Conservation (phyloP, 2,329 filamentous ascomycete genomes). For the Penicillium sp. region DNA sequence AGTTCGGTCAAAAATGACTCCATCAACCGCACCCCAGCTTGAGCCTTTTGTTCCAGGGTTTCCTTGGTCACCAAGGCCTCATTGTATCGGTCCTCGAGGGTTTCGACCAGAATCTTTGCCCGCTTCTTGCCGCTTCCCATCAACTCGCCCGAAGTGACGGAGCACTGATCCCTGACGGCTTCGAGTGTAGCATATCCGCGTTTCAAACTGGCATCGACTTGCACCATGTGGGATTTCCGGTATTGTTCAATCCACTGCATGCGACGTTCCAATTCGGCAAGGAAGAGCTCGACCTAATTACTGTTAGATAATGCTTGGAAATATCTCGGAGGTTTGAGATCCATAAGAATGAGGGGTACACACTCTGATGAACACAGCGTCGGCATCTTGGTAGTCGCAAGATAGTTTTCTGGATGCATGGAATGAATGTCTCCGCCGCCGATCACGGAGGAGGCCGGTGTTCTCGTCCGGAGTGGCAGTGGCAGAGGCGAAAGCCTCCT, state of each 20-base stretch:
- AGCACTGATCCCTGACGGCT: constrained; percentile 83
- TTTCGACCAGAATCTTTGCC: constrained; percentile 88
- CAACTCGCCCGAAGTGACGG: constrained; percentile 84
- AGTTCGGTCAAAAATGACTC: constrained; percentile 84
- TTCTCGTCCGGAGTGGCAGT: constrained; percentile 34
- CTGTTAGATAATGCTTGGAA: constrained; percentile 9
- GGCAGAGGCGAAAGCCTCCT: constrained; percentile 24
- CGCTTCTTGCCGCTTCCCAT: constrained; percentile 82
- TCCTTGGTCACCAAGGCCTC: constrained; percentile 81
- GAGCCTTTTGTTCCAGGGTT: constrained; percentile 87
- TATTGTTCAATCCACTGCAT: constrained; percentile 88
- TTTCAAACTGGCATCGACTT: constrained; percentile 79
- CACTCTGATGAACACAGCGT: constrained; percentile 48
- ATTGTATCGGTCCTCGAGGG: constrained; percentile 82
- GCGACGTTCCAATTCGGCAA: constrained; percentile 81
- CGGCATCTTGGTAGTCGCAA: constrained; percentile 45
- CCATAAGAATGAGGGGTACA: constrained; percentile 9
- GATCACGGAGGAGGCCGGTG: constrained; percentile 38
- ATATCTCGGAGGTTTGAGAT: background rate
- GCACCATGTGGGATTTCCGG: constrained; percentile 75
- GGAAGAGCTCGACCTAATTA: constrained; percentile 47
- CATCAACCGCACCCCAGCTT: constrained; percentile 81
- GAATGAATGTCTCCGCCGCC: constrained; percentile 48
- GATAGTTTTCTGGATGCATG: constrained; percentile 45
- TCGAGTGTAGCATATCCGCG: constrained; percentile 84